phyloP scores from a whole-genome alignment of 2,329 filamentous ascomycete species.

The Hortaea sp. region DNA sequence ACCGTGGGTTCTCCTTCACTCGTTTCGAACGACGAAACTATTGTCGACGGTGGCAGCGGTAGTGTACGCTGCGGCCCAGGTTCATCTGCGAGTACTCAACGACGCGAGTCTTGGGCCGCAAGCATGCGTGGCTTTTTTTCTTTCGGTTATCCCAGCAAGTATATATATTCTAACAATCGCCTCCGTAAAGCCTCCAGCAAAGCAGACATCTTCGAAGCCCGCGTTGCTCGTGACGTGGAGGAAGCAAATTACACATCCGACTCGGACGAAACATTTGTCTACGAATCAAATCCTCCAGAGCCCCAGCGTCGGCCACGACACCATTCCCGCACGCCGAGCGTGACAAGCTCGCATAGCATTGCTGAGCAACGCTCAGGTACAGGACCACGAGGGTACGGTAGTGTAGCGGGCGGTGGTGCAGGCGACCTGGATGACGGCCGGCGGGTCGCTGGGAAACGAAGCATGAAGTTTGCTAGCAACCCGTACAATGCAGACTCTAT shows the following conservation, averaged over 20 bases:
- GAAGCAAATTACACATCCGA: constrained; percentile 84
- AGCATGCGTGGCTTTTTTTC: background rate
- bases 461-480: constrained; percentile 88
- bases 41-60: background rate
- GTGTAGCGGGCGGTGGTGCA: constrained; percentile 45
- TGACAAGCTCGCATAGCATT: constrained; percentile 68
- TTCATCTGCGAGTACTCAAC: background rate
- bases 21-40: background rate
- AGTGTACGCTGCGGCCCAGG: background rate
- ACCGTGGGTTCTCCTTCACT: background rate
- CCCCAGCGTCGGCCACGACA: constrained; percentile 57
- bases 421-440: constrained; percentile 57
- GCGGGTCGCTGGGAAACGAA: constrained; percentile 66
- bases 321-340: constrained; percentile 89
- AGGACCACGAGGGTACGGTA: background rate
- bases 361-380: constrained; percentile 42
- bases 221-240: constrained; percentile 90
- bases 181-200: constrained; percentile 67
- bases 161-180: constrained; percentile 19
- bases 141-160: background rate
- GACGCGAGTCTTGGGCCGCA: background rate
- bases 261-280: constrained; percentile 97
- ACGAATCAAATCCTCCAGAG: constrained; percentile 84
- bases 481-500: constrained; percentile 52
- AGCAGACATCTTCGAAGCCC: constrained; percentile 95